These are phyloP conservation scores for Globisporangium apiculatum DNA, from an alignment of 352 stramenopile genomes.

Conservation along the genomic window DNA sequence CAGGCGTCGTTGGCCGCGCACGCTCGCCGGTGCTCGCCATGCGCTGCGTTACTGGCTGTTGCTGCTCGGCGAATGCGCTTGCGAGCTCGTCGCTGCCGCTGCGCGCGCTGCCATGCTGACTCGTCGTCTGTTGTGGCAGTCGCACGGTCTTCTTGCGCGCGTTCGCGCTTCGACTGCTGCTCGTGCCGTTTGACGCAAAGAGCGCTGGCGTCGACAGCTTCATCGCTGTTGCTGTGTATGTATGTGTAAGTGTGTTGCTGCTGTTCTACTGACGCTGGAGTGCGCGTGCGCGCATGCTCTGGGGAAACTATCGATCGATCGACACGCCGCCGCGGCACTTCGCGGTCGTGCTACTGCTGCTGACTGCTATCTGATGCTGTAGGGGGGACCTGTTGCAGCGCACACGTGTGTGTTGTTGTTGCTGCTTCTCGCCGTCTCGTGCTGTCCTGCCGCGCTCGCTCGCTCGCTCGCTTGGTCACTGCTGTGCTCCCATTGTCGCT, in stretches of 20 bases:
- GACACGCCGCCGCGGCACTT: not conserved
- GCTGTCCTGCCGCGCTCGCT: not conserved
- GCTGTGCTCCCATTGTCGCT: not conserved
- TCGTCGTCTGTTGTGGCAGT: not conserved
- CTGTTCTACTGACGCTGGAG: not conserved
- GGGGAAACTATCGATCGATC: not conserved
- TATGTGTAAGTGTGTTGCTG: not conserved
- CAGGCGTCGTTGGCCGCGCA: slow-evolving; percentile 2
- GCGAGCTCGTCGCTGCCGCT: slow-evolving; percentile 1
- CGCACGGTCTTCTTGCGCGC: slow-evolving; percentile 5
- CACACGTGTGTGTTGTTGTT: not conserved
- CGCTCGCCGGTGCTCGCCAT: slow-evolving; percentile 8
- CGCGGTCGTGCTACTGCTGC: not conserved
- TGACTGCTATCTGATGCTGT: too few relatives aligned
- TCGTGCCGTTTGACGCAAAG: not conserved
- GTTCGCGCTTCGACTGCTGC: not conserved
- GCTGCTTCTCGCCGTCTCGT: not conserved
- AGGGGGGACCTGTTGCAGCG: too few relatives aligned
- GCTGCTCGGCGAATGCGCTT: not conserved
- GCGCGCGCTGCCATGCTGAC: not conserved
- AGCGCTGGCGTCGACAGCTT: not conserved
- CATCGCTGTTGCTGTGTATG: not conserved
- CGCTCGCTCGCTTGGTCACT: not conserved
- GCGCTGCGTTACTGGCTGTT: slow-evolving; percentile 1
- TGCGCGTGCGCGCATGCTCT: slow-evolving; percentile 6